Conservation (phyloP, 2,329 filamentous ascomycete genomes). For the Boeremia lycopersici region DNA sequence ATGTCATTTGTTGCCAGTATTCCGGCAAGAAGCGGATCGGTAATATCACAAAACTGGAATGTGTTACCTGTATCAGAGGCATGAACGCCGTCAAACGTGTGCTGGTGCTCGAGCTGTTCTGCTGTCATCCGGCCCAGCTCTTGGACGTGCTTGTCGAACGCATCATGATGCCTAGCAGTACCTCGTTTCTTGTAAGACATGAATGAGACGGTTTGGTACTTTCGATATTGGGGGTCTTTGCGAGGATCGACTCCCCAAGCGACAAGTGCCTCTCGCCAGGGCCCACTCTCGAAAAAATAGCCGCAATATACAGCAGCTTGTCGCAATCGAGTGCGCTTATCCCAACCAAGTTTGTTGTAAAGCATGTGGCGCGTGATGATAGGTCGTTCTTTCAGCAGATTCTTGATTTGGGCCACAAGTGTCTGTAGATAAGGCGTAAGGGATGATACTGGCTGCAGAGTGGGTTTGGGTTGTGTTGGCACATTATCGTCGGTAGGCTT, state of each 20-base stretch:
- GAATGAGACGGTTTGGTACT: conserved; percentile 77
- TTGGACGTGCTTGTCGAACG: conserved; percentile 35
- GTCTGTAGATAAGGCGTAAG: conserved; percentile 65
- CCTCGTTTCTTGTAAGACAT: conserved; percentile 41
- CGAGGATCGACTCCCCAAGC: conserved; percentile 87
- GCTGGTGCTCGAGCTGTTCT: conserved; percentile 48
- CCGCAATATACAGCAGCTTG: conserved; percentile 82
- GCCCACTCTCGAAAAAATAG: conserved; percentile 91
- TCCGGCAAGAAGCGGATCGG: conserved; percentile 72
- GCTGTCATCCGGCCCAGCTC: conserved; percentile 30
- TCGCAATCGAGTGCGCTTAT: conserved; percentile 65
- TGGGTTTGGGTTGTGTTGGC: conserved; percentile 65
- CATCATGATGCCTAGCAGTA: conserved; percentile 31
- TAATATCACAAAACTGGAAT: conserved; percentile 94
- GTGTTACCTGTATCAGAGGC: conserved; percentile 82
- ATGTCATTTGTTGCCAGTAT: conserved; percentile 68
- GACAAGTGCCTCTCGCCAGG: conserved; percentile 88
- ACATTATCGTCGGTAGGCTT: conserved; percentile 66
- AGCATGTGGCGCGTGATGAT: conserved; percentile 87
- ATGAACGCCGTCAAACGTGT: conserved; percentile 81
- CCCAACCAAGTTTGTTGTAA: conserved; percentile 69
- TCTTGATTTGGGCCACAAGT: conserved; percentile 67
- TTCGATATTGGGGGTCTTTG: conserved; percentile 73
- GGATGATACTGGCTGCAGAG: conserved; percentile 57
- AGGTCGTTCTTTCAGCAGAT: conserved; percentile 74